These are phyloP conservation scores for Pharnaceum exiguum DNA, from an alignment of 148 eudicot species.

Conservation along the genomic window DNA sequence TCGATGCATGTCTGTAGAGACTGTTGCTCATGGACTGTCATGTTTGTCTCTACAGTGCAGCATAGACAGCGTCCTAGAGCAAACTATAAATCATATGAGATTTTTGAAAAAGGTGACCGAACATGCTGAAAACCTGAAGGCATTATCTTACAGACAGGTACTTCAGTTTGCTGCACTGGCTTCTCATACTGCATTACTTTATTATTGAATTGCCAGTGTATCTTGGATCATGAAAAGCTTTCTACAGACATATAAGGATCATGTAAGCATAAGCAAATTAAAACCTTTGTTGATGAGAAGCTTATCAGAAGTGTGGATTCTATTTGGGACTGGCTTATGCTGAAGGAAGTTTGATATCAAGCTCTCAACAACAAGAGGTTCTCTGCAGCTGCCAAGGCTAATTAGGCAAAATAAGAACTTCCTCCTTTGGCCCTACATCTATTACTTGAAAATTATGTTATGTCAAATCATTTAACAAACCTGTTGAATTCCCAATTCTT, in stretches of 20 bases:
- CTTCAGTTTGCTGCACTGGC: neutral
- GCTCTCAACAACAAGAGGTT: constrained; percentile 11
- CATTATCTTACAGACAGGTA: constrained; percentile 39
- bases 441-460: constrained; percentile 4
- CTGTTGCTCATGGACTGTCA: neutral
- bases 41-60: constrained; percentile 56
- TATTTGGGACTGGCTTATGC: constrained; percentile 10
- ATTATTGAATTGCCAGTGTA: neutral
- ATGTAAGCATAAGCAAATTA: constrained; percentile 7
- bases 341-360: constrained; percentile 6
- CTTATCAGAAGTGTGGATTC: neutral
- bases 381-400: constrained; percentile 11
- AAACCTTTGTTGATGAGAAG: constrained; percentile 10
- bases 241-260: constrained; percentile 12
- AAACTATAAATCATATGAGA: constrained; percentile 69
- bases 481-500: constrained; percentile 3
- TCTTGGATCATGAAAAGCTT: constrained; percentile 10
- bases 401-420: constrained; percentile 18
- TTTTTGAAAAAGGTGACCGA: constrained; percentile 57
- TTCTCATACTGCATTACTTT: neutral
- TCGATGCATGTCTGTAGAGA: neutral
- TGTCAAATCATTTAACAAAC: neutral
- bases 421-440: constrained; percentile 16
- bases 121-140: constrained; percentile 62
- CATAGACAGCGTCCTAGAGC: constrained; percentile 82